Base-by-base conservation (phyloP, 1,139 yeast species). In the Arxiozyma slooffiae region DNA sequence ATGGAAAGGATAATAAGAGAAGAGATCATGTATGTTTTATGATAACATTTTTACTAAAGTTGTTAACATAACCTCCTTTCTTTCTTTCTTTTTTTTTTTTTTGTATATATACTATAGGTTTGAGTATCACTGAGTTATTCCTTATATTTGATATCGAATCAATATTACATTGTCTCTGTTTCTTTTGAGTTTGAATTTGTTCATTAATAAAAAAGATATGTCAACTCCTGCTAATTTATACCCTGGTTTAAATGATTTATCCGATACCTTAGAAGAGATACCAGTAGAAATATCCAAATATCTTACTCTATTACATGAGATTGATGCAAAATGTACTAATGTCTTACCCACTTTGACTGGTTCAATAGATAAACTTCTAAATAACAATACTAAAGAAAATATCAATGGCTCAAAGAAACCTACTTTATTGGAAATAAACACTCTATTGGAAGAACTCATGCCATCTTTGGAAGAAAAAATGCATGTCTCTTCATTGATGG, bases 401-500 rank as follows among this genome's bases (percentile, higher is more conserved):
- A 22, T 4, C 71, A 68, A 54, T 60, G 69, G 51, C 51, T 68
- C 38, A 62, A 48, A 50, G 22, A 18, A 41, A 3, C n/a, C 66
- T 69, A 53, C 71, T 64, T 48, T 66, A 67, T 52, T 43, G 4
- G 51, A 61, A 55, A 77, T 80, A 48, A 74, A 77, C 51, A 68
- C 71, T 49, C 68, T 73, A 50, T 70, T 82, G 53, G 79, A 77
- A 57, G 96, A 86, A 54, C 75, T 92, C 49, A 81, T 92, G 72
- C 97, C 97, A 0, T 88, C 96, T 57, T 71, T 92, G 53, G 98
- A 92, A 64, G 97, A 92, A 66, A 92, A 92, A 69, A 89, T 92
- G 95, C 97, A 92, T 65, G 97, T 92, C 39, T 94, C 97, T 3
- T 83, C 92, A 1, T 85, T 88, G 39, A 96, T 97, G 26, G 78